Evolutionary conservation across 345 rosid genomes (phyloP), one percentile per base, ranked within the genome.

Genomic region (Euphorbia tirucalli): DNA sequence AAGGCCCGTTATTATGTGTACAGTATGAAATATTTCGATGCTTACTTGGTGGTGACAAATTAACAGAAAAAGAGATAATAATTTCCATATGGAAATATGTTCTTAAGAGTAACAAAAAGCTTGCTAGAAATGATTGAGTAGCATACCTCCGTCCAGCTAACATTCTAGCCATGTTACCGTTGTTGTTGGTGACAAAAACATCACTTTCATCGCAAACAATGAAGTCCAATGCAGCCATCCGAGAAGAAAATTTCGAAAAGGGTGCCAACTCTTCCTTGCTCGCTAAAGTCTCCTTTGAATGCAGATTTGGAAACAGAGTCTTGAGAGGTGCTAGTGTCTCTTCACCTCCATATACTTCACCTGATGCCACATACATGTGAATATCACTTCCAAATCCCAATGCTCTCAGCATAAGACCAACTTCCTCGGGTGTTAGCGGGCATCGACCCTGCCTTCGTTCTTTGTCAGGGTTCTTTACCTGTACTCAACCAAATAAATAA

Each of bases 151-250:
- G 77, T 75, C 98, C 98, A 69, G 98, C 96, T 80, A 94, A 82
- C 35, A 94, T 94, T 77, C 85, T 84, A 57, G 93, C 98, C 98
- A 92, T 94, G 90, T 94, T 94, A 22, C 97, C 98, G 43, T 94
- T 94, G 81, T 94, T 94, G 89, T 94, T 94, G 74, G 96, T 84
- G 79, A 89, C 91, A 74, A 90, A 94, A 62, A 91, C 97, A 69
- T 90, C 89, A 71, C 97, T 94, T 81, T 90, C 91, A 68, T 94
- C 98, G 37, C 95, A 94, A 61, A 94, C 98, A 48, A 85, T 87
- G 81, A 87, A 94, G 80, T 94, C 98, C 61, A 94, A 83, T 43
- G 97, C 97, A 77, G 98, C 98, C 97, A 90, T 88, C 41, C 91
- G 96, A 44, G 96, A 90, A 2, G 98, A 92, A 81, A 85, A 90